Evolutionary conservation across 176 grass and related monocot genomes (phyloP), one percentile per base, ranked within the genome.

Genomic region (Hsuehochloa calcarea): DNA sequence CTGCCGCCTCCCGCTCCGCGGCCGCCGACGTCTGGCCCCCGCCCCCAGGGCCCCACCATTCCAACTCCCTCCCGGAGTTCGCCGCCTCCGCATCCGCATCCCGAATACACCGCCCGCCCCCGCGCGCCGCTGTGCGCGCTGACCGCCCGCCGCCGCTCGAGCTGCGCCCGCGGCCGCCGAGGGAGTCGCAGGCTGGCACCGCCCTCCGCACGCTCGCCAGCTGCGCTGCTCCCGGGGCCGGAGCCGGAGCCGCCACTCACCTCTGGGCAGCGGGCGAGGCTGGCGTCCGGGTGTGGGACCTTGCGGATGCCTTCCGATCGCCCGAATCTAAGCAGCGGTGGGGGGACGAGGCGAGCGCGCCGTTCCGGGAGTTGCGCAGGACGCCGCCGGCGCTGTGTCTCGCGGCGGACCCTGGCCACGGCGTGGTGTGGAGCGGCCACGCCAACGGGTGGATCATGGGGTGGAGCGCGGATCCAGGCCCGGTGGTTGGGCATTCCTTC

Each of bases 361-460:
- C 90, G 16, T 94, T 92, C 45, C 56, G 56, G 68, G 90, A 97
- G 85, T 97, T 90, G 68, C 67, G 74, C 49, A 87, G 87, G 80
- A 92, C 88, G 45, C 0, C 82, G 4, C 79, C 85, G 6, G 88
- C 88, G 55, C 46, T 97, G 6, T 94, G 87, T 75, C 52, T 97
- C 49, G 35, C 34, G 23, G 61, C 64, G 5, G 94, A 97, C 77
- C 80, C 80, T 1, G 82, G 68, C 35, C 90, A 60, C 22, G 70
- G 83, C 35, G n/a, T 97, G 68, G 83, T 97, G 68, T 97, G 94
- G 94, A 97, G 92, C 87, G 94, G 94, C 23, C 94, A 94, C 45
- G 14, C 45, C 43, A 81, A 92, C 62, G 94, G 94, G 46, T 71
- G 75, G 82, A 87, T 97, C 67, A 82, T 91, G 80, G 83, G 80